A percentile compares a stretch with the other conserved stretches of the same genome.
Conservation (phyloP, 306 rosid genomes). For the Rubus parviflorus region DNA sequence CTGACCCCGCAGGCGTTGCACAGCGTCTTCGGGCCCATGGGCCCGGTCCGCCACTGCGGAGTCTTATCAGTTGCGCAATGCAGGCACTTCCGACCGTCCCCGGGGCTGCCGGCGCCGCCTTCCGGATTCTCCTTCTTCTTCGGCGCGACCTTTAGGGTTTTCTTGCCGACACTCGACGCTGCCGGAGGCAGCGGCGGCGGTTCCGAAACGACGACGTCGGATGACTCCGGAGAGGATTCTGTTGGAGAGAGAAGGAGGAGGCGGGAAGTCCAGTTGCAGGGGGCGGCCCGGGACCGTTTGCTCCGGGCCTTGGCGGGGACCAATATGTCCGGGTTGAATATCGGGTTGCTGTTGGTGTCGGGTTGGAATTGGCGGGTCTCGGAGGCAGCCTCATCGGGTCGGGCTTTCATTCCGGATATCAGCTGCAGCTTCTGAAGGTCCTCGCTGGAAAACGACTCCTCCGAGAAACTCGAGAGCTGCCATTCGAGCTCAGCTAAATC, state of each 20-base stretch:
- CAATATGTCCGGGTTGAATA: conserved; percentile 45
- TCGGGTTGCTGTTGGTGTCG: conserved; percentile 29
- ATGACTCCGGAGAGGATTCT: conserved; percentile 23
- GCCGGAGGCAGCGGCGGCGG: background rate
- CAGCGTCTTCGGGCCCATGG: conserved; percentile 78
- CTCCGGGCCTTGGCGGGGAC: conserved; percentile 89
- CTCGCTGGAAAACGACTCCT: conserved; percentile 84
- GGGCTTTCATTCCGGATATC: conserved; percentile 61
- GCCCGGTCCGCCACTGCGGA: conserved; percentile 94
- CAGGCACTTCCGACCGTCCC: conserved; percentile 70
- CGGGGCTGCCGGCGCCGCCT: conserved; percentile 5
- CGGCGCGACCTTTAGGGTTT: conserved; percentile 23
- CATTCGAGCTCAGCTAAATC: conserved; percentile 90
- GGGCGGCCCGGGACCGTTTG: conserved; percentile 74
- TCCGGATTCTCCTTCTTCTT: conserved; percentile 57
- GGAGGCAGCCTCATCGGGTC: conserved; percentile 35
- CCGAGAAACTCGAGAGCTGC: conserved; percentile 71
- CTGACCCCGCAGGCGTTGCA: conserved; percentile 91
- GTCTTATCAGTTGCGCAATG: conserved; percentile 94
- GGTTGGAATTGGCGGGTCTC: conserved; percentile 35
- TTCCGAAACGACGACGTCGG: conserved; percentile 32
- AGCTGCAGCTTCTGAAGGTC: conserved; percentile 75
- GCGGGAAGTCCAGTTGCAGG: conserved; percentile 85
- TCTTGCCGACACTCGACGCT: conserved; percentile 23
- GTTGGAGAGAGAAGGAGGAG: conserved; percentile 56